phyloP scores from a whole-genome alignment of 257 asterid species.

The Fraxinus cuspidata region DNA sequence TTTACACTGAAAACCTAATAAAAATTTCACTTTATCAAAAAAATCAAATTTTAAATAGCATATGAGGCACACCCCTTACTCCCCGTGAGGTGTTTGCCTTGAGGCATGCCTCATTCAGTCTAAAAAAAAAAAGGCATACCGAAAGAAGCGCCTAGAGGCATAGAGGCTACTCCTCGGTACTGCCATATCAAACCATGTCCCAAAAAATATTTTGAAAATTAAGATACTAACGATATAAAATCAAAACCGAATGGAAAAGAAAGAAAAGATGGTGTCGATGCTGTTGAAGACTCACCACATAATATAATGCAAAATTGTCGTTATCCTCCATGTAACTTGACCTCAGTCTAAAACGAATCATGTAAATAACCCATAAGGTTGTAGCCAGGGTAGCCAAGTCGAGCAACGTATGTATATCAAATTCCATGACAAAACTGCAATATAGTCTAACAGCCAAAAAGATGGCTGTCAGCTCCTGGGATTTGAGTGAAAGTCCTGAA shows the following conservation, averaged over 20 bases:
- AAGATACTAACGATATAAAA: background rate
- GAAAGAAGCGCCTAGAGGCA: too few relatives aligned
- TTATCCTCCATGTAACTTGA: conserved; percentile 91
- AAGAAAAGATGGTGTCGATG: conserved; percentile 3
- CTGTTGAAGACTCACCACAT: conserved; percentile 60
- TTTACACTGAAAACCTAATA: too few relatives aligned
- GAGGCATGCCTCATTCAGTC: too few relatives aligned
- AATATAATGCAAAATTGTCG: conserved; percentile 72
- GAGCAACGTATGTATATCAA: conserved; percentile 90
- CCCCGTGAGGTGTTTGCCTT: too few relatives aligned
- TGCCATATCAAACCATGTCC: too few relatives aligned
- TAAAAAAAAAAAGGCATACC: too few relatives aligned
- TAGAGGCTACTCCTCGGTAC: too few relatives aligned
- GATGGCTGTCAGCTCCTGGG: conserved; percentile 92
- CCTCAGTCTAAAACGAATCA: conserved; percentile 67
- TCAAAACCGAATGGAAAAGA: background rate
- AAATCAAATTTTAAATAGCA: too few relatives aligned
- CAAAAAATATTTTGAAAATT: background rate
- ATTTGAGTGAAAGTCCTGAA: conserved; percentile 88
- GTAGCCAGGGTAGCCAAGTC: conserved; percentile 88
- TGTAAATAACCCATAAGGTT: conserved; percentile 92
- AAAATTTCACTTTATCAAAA: too few relatives aligned
- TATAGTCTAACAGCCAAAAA: conserved; percentile 92
- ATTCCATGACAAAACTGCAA: conserved; percentile 96
- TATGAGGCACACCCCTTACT: too few relatives aligned